Conservation (phyloP, 2,329 filamentous ascomycete species). For the Colletotrichum shisoi region DNA sequence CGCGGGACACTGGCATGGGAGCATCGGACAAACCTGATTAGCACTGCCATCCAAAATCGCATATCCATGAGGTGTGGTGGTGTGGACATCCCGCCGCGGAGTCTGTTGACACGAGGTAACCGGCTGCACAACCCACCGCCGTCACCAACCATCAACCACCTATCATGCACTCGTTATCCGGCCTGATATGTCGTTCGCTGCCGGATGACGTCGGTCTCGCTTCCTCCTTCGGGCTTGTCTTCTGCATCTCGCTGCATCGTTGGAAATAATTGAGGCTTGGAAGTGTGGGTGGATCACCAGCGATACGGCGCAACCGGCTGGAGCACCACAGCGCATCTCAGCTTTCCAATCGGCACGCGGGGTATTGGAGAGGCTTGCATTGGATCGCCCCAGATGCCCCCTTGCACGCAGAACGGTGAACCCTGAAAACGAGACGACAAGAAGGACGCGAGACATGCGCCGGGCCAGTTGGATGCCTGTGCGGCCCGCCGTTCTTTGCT, state of each 20-base stretch:
- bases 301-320: slow-evolving; percentile 20
- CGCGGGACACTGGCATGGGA: not conserved
- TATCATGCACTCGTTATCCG: not conserved
- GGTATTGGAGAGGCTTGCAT: slow-evolving; percentile 38
- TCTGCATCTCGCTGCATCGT: slow-evolving; percentile 27
- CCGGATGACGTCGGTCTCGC: slow-evolving; percentile 34
- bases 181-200: slow-evolving; percentile 14
- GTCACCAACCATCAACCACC: slow-evolving; percentile 8
- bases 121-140: slow-evolving; percentile 4
- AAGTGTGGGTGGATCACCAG: slow-evolving; percentile 34
- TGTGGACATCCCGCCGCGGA: not conserved
- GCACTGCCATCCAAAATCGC: not conserved
- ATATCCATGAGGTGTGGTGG: not conserved
- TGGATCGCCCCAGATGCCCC: slow-evolving; percentile 36
- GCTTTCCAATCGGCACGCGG: slow-evolving; percentile 38
- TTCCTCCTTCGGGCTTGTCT: slow-evolving; percentile 12
- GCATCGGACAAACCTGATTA: slow-evolving; percentile 19
- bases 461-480: slow-evolving; percentile 37
- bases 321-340: slow-evolving; percentile 15
- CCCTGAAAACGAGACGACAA: slow-evolving; percentile 39
- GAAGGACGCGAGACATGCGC: slow-evolving; percentile 36
- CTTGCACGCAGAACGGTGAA: slow-evolving; percentile 37
- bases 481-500: slow-evolving; percentile 34
- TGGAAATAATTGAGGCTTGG: slow-evolving; percentile 18
- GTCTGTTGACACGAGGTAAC: slow-evolving; percentile 8